These are phyloP conservation scores for Sphaerostilbella broomeana DNA, from an alignment of 2,329 filamentous ascomycete genomes.

Conservation along the genomic window DNA sequence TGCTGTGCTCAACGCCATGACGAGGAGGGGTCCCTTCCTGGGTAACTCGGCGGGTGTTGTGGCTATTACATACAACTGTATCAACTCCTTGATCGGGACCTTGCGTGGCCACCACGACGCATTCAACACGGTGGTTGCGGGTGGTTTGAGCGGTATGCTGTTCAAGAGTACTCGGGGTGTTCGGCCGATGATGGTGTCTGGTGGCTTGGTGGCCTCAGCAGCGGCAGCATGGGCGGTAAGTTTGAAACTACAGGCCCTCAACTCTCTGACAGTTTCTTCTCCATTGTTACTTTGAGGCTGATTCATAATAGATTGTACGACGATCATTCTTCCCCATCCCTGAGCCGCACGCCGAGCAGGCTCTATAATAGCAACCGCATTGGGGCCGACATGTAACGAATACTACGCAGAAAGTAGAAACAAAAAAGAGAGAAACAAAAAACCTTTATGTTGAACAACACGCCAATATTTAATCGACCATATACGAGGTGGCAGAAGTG, in stretches of 20 bases:
- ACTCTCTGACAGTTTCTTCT: neutral
- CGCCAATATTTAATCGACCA: constrained; percentile 10
- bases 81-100: constrained; percentile 79
- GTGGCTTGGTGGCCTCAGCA: constrained; percentile 77
- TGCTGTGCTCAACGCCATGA: constrained; percentile 90
- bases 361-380: constrained; percentile 7
- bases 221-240: constrained; percentile 89
- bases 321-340: constrained; percentile 37
- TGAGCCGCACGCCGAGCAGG: constrained; percentile 21
- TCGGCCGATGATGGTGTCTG: constrained; percentile 90
- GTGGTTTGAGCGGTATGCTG: constrained; percentile 80
- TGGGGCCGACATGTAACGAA: constrained; percentile 8
- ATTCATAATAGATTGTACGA: constrained; percentile 31
- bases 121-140: constrained; percentile 79
- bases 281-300: constrained; percentile 13
- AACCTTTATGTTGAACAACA: constrained; percentile 4
- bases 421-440: too few relatives aligned
- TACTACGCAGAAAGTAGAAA: constrained; percentile 3
- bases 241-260: constrained; percentile 20
- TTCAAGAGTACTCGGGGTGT: constrained; percentile 94
- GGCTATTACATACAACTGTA: constrained; percentile 90
- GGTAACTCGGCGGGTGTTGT: constrained; percentile 95
- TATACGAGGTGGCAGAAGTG: constrained; percentile 5
- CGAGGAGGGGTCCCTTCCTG: constrained; percentile 84
- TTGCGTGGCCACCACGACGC: constrained; percentile 81